Evolutionary conservation across 108 stramenopile genomes (phyloP).

Genomic region (Nannochloropsis gaditana): DNA sequence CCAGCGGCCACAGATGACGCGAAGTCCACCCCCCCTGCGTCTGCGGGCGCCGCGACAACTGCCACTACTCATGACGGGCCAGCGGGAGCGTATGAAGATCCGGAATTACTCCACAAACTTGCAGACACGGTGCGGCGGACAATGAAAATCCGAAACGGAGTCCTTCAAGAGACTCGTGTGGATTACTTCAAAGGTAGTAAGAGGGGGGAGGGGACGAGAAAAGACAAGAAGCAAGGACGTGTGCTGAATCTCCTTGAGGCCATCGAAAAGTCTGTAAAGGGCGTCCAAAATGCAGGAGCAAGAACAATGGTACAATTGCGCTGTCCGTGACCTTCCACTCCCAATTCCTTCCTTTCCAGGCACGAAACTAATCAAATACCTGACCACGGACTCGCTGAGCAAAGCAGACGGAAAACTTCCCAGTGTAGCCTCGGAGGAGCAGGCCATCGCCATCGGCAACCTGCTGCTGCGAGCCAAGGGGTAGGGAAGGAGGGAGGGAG

Average conservation of each 20-base stretch:
- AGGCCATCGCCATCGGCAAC: conserved; percentile 7
- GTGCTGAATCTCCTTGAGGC: conserved; percentile 10
- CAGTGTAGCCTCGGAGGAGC: neutral
- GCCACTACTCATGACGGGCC: neutral
- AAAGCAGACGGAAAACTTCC: neutral
- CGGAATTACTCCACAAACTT: conserved; percentile 42
- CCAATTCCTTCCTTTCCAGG: conserved; percentile 7
- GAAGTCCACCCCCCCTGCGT: neutral
- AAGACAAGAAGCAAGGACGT: neutral
- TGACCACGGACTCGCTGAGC: neutral
- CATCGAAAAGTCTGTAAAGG: neutral
- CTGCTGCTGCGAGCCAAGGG: conserved; percentile 15
- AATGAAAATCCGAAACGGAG: conserved; percentile 67
- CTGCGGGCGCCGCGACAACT: neutral
- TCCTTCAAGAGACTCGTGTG: conserved; percentile 89
- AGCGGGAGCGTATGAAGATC: conserved; percentile 27
- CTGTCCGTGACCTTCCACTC: neutral
- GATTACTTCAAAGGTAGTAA: conserved; percentile 89
- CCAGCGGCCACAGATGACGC: neutral
- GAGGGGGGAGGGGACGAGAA: neutral
- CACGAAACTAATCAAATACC: conserved; percentile 11
- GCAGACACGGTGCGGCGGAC: conserved; percentile 42
- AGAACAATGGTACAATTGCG: neutral
- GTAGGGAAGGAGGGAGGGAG: conserved; percentile 15
- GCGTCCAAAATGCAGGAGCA: too few relatives aligned